Percentiles rank a stretch among this genome's conserved stretches.
phyloP scores from a whole-genome alignment of 768 basidiomycete species.

The Strobilomyces echinocephalus region DNA sequence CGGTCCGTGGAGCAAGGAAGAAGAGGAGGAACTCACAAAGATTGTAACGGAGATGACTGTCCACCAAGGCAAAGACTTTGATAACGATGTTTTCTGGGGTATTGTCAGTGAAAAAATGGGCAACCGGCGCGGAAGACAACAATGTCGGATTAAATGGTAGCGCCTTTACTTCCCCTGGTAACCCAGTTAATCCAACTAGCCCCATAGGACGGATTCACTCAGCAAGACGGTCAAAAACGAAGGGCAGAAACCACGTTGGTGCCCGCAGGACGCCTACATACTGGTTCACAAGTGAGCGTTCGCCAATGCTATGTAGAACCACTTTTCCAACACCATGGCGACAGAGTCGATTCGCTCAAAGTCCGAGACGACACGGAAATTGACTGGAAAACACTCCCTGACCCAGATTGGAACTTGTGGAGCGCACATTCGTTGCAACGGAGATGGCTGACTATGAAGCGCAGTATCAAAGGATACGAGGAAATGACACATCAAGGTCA shows the following conservation, averaged over 20 bases:
- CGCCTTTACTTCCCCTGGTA: constrained; percentile 5
- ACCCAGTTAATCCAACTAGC: background rate
- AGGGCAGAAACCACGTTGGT: constrained; percentile 70
- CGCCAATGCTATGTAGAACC: background rate
- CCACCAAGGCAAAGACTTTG: constrained; percentile 64
- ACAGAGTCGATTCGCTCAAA: constrained; percentile 67
- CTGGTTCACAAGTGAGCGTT: constrained; percentile 67
- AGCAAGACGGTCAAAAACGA: constrained; percentile 69
- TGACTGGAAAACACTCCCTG: constrained; percentile 74
- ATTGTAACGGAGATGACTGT: constrained; percentile 76
- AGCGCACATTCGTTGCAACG: constrained; percentile 76
- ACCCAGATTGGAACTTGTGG: constrained; percentile 79
- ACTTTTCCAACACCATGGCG: background rate
- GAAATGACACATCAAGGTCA: constrained; percentile 76
- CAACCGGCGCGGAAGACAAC: constrained; percentile 68
- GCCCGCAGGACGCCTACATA: constrained; percentile 69
- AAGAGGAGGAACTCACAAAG: constrained; percentile 66
- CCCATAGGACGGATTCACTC: constrained; percentile 66
- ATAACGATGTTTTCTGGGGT: constrained; percentile 82
- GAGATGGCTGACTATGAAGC: constrained; percentile 78
- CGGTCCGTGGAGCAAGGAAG: constrained; percentile 76
- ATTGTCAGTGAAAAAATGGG: constrained; percentile 75
- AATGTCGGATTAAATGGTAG: constrained; percentile 88
- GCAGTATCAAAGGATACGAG: constrained; percentile 68
- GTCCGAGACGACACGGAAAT: constrained; percentile 80